Conservation (phyloP, 2,329 filamentous ascomycete genomes). For the Neocucurbitaria cava region DNA sequence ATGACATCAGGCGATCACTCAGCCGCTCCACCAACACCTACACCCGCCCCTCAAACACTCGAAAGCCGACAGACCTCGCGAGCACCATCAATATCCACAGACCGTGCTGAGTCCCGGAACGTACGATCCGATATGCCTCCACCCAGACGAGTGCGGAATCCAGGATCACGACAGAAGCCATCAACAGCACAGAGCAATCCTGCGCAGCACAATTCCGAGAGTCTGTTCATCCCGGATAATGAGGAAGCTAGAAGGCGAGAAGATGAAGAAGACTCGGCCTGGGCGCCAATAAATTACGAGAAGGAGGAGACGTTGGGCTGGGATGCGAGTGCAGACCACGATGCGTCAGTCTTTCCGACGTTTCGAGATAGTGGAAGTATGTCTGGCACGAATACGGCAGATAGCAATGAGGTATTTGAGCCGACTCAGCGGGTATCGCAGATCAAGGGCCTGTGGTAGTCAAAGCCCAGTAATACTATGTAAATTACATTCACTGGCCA, state of each 20-base stretch:
- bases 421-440: conserved; percentile 79
- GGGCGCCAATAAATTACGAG: conserved; percentile 74
- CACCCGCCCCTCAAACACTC: conserved; percentile 40
- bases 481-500: too few species aligned
- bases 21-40: conserved; percentile 47
- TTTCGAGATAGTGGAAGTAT: conserved; percentile 52
- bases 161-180: conserved; percentile 36
- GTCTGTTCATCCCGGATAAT: conserved; percentile 71
- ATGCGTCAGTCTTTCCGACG: conserved; percentile 50
- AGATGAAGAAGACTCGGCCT: conserved; percentile 71
- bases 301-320: conserved; percentile 74
- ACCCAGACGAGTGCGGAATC: conserved; percentile 42
- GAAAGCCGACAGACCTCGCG: conserved; percentile 43
- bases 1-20: conserved; percentile 77
- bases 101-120: conserved; percentile 27
- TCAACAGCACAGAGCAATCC: conserved; percentile 18
- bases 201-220: conserved; percentile 67
- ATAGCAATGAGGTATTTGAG: conserved; percentile 59
- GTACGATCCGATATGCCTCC: conserved; percentile 53
- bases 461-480: background rate
- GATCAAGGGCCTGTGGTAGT: conserved; percentile 45
- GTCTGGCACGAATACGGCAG: conserved; percentile 30
- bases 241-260: conserved; percentile 64
- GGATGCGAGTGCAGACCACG: conserved; percentile 70
- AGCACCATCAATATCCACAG: conserved; percentile 30